Evolutionary conservation across 441 rosid species (phyloP).

Genomic region (Breynia disticha): DNA sequence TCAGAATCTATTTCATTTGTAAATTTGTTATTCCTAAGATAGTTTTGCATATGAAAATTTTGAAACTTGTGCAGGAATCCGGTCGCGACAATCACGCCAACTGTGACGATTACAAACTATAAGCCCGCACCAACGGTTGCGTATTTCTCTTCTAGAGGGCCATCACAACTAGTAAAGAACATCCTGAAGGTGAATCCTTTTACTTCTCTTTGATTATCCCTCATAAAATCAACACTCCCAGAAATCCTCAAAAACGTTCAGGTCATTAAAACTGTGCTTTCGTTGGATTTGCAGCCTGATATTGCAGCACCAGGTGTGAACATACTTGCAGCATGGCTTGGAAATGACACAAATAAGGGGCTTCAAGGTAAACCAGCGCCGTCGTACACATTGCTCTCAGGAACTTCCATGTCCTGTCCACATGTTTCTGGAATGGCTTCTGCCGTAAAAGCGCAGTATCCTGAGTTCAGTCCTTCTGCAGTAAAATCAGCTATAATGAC

Average conservation of each 20-base stretch:
- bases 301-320: slow-evolving; percentile 67
- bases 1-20: no score
- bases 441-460: slow-evolving; percentile 43
- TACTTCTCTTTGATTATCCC: background rate
- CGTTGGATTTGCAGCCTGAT: slow-evolving; percentile 50
- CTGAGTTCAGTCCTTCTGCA: slow-evolving; percentile 54
- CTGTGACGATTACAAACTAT: slow-evolving; percentile 33
- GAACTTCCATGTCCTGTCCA: slow-evolving; percentile 87
- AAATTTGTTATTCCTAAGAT: background rate
- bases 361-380: slow-evolving; percentile 41
- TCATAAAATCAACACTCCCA: no score
- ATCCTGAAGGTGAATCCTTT: slow-evolving; percentile 51
- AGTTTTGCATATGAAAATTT: background rate
- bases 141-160: slow-evolving; percentile 72
- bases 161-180: slow-evolving; percentile 43
- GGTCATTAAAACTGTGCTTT: background rate
- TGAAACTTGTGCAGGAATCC: slow-evolving; percentile 17
- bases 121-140: slow-evolving; percentile 62
- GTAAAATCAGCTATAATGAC: slow-evolving; percentile 71
- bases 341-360: slow-evolving; percentile 32
- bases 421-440: slow-evolving; percentile 64
- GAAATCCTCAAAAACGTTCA: no score
- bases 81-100: slow-evolving; percentile 57
- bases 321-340: slow-evolving; percentile 78
- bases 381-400: slow-evolving; percentile 48